These are phyloP conservation scores for Nematocida homosporus DNA, from an alignment of 371 early-diverging fungal species.

Conservation along the genomic window DNA sequence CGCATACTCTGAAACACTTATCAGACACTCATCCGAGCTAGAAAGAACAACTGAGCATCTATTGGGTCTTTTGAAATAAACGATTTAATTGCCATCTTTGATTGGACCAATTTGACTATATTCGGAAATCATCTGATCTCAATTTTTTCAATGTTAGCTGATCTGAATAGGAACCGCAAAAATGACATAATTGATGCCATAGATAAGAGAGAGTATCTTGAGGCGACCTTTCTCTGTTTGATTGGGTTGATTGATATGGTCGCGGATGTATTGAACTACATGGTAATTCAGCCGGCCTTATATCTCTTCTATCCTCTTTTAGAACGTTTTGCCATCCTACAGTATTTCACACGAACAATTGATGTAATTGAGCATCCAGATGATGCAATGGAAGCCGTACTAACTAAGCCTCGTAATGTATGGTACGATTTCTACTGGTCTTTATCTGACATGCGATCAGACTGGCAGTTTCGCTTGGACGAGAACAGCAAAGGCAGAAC, in stretches of 20 bases:
- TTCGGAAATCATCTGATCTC: too few species aligned
- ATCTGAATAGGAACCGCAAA: background rate
- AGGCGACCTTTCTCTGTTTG: background rate
- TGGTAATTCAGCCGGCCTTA: too few species aligned
- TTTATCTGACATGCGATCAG: too few species aligned
- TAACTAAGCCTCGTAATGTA: too few species aligned
- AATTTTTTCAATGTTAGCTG: background rate
- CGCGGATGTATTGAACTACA: background rate
- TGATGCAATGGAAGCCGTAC: background rate
- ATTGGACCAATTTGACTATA: too few species aligned
- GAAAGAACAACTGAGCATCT: constrained; percentile 6
- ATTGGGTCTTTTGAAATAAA: background rate
- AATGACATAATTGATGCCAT: background rate
- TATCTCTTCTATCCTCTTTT: too few species aligned
- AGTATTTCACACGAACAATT: too few species aligned
- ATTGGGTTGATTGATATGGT: background rate
- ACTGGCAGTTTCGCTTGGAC: too few species aligned
- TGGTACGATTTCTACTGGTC: too few species aligned
- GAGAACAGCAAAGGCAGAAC: too few species aligned
- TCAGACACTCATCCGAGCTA: background rate
- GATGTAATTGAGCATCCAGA: background rate
- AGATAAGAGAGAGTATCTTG: background rate
- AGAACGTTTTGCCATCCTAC: too few species aligned
- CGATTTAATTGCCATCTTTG: too few species aligned
- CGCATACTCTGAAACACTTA: background rate